These are phyloP conservation scores for Ophiostoma sp. DNA, from an alignment of 2,329 filamentous ascomycete genomes.

Conservation along the genomic window DNA sequence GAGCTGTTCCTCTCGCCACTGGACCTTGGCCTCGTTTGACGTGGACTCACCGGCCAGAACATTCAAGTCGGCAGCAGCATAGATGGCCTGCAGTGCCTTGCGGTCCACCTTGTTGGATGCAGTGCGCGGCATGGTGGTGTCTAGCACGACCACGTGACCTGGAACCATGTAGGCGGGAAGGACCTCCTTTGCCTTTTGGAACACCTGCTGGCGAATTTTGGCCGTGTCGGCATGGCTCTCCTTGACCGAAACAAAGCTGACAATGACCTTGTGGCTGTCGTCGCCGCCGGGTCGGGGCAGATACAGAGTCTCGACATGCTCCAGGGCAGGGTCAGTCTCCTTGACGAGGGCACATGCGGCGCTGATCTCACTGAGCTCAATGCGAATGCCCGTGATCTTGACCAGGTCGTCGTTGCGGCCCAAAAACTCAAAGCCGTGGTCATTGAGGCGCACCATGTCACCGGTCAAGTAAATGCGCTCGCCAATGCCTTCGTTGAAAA, in stretches of 20 bases:
- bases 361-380: slow-evolving; percentile 54
- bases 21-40: neutral
- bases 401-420: slow-evolving; percentile 63
- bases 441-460: slow-evolving; percentile 52
- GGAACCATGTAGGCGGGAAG: slow-evolving; percentile 39
- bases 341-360: slow-evolving; percentile 36
- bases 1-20: slow-evolving; percentile 11
- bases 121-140: slow-evolving; percentile 37
- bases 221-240: neutral
- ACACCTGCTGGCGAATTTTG: slow-evolving; percentile 23
- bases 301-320: slow-evolving; percentile 41
- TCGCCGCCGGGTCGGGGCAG: slow-evolving; percentile 35
- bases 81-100: slow-evolving; percentile 34
- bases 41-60: slow-evolving; percentile 19
- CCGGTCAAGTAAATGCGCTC: slow-evolving; percentile 48
- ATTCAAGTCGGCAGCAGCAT: slow-evolving; percentile 30
- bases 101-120: slow-evolving; percentile 41
- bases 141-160: slow-evolving; percentile 36
- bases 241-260: slow-evolving; percentile 38
- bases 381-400: slow-evolving; percentile 63
- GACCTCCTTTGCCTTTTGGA: slow-evolving; percentile 19
- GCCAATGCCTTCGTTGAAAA: slow-evolving; percentile 25
- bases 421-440: slow-evolving; percentile 56
- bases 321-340: slow-evolving; percentile 37
- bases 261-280: slow-evolving; percentile 39